Conservation (phyloP, 129 eudicot genomes). For the Mikania micrantha region DNA sequence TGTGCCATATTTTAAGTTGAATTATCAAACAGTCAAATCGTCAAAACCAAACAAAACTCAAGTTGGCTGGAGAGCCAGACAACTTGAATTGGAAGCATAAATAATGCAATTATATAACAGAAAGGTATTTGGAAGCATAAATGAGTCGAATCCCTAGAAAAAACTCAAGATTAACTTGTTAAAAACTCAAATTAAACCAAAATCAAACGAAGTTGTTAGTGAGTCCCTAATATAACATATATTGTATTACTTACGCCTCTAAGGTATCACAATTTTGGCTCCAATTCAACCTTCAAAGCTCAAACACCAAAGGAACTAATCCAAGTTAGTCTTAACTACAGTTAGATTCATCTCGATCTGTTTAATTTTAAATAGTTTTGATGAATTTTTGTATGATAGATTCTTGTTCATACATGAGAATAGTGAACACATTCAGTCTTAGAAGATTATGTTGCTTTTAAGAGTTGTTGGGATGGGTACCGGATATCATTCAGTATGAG, state of each 20-base stretch:
- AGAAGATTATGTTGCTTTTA: slow-evolving; percentile 64
- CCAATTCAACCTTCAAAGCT: slow-evolving; percentile 66
- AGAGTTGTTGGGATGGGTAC: slow-evolving; percentile 81
- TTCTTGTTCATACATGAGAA: slow-evolving; percentile 65
- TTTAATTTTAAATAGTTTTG: neutral
- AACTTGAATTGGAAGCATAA: no score
- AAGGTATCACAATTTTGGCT: slow-evolving; percentile 54
- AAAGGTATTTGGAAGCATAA: no score
- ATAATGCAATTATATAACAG: no score
- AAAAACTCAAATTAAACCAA: no score
- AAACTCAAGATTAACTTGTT: no score
- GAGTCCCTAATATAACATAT: no score
- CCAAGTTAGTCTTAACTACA: slow-evolving; percentile 42
- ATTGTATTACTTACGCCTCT: neutral
- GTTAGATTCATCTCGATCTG: neutral
- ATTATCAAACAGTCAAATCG: no score
- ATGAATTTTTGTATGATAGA: slow-evolving; percentile 22
- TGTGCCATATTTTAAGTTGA: no score
- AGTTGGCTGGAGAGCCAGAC: no score
- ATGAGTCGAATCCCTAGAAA: no score
- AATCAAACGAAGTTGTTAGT: no score
- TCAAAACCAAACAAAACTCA: no score
- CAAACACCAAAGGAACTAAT: slow-evolving; percentile 77
- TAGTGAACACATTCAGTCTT: slow-evolving; percentile 26
- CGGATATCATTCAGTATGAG: slow-evolving; percentile 52